phyloP scores from a whole-genome alignment of 208 protist species.

The Entamoeba histolytica region DNA sequence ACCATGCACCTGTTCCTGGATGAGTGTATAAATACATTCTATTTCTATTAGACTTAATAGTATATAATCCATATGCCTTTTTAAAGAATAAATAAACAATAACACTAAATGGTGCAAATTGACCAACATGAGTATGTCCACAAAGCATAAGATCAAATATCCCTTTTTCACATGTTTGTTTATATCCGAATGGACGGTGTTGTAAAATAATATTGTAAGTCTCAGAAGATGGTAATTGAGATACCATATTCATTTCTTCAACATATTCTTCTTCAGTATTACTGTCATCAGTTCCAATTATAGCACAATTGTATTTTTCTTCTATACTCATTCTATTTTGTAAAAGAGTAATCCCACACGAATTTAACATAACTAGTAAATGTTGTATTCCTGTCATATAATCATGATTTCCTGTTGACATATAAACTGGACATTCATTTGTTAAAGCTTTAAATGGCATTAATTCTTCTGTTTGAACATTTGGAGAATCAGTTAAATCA shows the following conservation, averaged over 20 bases:
- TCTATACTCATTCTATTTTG: neutral
- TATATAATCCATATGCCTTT: neutral
- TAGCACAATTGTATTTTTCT: neutral
- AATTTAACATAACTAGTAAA: neutral
- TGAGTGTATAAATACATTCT: neutral
- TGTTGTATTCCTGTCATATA: neutral
- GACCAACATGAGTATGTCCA: neutral
- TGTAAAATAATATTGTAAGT: neutral
- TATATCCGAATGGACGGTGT: neutral
- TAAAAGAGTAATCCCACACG: neutral
- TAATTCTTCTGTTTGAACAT: neutral
- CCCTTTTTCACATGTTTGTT: neutral
- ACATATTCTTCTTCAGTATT: neutral
- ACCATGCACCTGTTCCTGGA: neutral
- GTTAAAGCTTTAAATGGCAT: neutral
- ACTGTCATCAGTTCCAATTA: neutral
- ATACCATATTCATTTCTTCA: neutral
- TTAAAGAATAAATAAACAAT: neutral
- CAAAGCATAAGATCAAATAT: neutral
- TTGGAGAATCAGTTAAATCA: neutral
- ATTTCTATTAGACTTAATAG: neutral
- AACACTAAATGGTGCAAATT: neutral
- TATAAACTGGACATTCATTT: neutral
- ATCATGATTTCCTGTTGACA: neutral
- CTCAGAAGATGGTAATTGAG: neutral